phyloP scores from a whole-genome alignment of 129 eudicot species.

The Apium graveolens region DNA sequence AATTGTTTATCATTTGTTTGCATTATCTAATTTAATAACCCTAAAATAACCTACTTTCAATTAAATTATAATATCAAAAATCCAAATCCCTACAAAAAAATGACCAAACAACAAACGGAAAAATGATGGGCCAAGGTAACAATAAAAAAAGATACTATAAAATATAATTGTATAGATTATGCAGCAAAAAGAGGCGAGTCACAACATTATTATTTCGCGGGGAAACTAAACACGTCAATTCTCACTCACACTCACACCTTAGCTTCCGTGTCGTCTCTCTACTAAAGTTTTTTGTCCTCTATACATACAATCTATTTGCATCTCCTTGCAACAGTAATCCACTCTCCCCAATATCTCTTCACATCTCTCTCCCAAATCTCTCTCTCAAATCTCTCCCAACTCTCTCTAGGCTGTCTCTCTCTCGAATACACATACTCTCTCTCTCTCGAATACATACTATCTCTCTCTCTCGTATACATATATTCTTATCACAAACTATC shows the following conservation, averaged over 20 bases:
- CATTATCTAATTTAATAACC: no score
- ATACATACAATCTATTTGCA: not conserved
- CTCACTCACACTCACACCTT: not conserved
- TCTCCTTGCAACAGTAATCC: conserved; percentile 5
- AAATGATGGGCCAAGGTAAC: no score
- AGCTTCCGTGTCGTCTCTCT: not conserved
- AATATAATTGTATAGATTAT: not conserved
- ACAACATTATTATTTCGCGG: conserved; percentile 9
- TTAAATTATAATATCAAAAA: no score
- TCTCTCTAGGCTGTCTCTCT: not conserved
- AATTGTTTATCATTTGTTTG: no score
- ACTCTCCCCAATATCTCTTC: not conserved
- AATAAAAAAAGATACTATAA: no score
- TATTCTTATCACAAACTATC: not conserved
- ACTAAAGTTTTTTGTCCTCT: not conserved
- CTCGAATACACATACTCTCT: not conserved
- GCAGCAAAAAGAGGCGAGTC: not conserved
- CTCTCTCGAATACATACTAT: not conserved
- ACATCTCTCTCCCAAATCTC: not conserved
- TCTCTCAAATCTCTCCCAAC: not conserved
- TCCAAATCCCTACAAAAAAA: no score
- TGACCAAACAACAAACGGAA: no score
- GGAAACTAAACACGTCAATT: conserved; percentile 10
- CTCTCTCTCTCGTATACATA: not conserved
- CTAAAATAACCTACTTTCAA: no score